Base-by-base conservation (phyloP, 495 filamentous ascomycete species). In the Amorphotheca resinae region DNA sequence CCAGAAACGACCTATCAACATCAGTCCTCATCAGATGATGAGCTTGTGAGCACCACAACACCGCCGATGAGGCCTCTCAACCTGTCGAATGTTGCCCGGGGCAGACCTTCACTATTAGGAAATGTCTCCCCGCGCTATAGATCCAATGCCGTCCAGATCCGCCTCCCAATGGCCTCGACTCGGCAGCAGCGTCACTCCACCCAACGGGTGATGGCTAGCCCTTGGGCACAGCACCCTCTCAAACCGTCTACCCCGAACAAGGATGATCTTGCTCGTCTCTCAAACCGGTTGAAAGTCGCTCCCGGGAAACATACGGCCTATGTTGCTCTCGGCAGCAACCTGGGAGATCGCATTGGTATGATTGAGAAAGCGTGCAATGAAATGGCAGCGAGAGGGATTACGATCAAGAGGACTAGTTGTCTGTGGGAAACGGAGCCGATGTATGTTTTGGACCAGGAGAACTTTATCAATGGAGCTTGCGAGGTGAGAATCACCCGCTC, bases 361-460 rank as follows among this genome's bases (percentile, higher is more conserved):
- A 88, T 98, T 35, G 86, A 93, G 60, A 64, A 69, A 44, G 88
- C 91, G 1, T 86, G 86, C 58, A 67, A 65, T 35, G 73, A 81
- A 53, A 82, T 98, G 76, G 73, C 80, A 39, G 58, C 62, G 22
- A 65, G 74, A 25, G 76, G 71, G 37, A 84, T 96, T 59, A 74
- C 64, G 44, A 72, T 98, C 30, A 71, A 75, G 41, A 65, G 79
- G 52, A 95, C 89, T 0, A 95, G 91, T 56, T 77, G 78, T 41
- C 67, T 98, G 28, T 98, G 89, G 68, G 86, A 96, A 64, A 98
- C 89, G 5, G 76, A 84, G 46, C 84, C 91, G 17, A 98, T 98
- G 91, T 96, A 98, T 64, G 79, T 95, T 50, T 63, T 81, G 49
- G 80, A 94, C 54, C 91, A 98, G 58, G 76, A 75, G 45, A 72